Evolutionary conservation across 2,329 filamentous ascomycete species (phyloP).

Genomic region (Trichoderma aggressivum): DNA sequence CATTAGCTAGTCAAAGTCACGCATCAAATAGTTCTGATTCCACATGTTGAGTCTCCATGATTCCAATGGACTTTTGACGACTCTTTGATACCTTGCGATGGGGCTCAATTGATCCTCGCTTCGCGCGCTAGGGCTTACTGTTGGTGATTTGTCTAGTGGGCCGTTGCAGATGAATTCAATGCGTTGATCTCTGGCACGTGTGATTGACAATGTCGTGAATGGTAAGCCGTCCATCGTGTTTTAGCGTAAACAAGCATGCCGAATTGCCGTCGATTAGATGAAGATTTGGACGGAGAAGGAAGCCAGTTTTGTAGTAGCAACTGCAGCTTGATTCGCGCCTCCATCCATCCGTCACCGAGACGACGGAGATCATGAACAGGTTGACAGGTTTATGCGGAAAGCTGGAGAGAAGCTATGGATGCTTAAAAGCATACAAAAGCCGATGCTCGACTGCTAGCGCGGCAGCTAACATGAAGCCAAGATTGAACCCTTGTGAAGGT

Average conservation of each 20-base stretch:
- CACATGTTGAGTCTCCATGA: background rate
- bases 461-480: background rate
- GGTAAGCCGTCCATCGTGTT: background rate
- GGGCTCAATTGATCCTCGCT: background rate
- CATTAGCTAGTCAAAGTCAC: background rate
- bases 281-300: background rate
- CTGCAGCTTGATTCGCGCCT: background rate
- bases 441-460: background rate
- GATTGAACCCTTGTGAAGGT: background rate
- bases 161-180: background rate
- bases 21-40: background rate
- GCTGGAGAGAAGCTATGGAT: background rate
- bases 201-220: background rate
- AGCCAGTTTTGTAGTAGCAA: background rate
- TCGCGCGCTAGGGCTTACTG: slow-evolving; percentile 11
- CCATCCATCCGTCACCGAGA: background rate
- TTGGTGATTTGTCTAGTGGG: background rate
- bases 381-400: background rate
- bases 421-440: background rate
- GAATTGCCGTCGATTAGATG: background rate
- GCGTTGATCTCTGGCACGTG: background rate
- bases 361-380: no score
- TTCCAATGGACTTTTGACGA: background rate
- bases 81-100: background rate
- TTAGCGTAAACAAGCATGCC: background rate